Base-by-base conservation (phyloP, 257 asterid genomes). In the Lantana camara region DNA sequence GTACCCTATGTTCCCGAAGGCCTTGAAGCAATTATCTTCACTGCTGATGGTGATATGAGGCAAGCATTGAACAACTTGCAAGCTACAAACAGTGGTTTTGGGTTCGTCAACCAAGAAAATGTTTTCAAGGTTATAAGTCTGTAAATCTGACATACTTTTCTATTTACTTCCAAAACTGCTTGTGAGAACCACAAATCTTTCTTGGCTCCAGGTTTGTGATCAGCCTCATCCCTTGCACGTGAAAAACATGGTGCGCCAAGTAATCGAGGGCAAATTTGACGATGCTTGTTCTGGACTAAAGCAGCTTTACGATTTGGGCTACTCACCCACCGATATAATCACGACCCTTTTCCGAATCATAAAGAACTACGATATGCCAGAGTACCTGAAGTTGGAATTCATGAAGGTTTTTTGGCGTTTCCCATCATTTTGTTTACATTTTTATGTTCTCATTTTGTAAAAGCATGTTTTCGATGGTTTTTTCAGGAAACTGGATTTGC, bases 1-100 rank as follows among this genome's bases (percentile, higher is more conserved):
- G 95, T 94, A 45, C 86, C 97, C 58, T 94, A 90, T 79, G 95
- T 73, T 61, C 97, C 97, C 0, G 96, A 94, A 79, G 99, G 99
- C 57, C 96, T 94, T 67, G 99, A 90, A 73, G 97, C 99, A 15
- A 83, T 94, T 67, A 90, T 94, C 66, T 94, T 94, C 79, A 90
- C 99, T 21, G 96, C 99, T 61, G 97, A 94, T 81, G 99, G 99
- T 60, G 99, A 94, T 64, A 94, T 90, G 99, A 83, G 97, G 67
- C 99, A 94, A 57, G 99, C 96, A 47, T 73, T 94, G 80, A 94
- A 94, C 70, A 94, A 94, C 88, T 77, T 94, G 83, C 99, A 94
- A 75, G 99, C 99, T 17, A 94, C 99, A 61, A 46, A 82, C 80
- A 85, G 96, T 84, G 97, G 99, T 30, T 94, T 94, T 77, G 93